phyloP scores from a whole-genome alignment of 495 filamentous ascomycete species.

The Ramalina intermedia region DNA sequence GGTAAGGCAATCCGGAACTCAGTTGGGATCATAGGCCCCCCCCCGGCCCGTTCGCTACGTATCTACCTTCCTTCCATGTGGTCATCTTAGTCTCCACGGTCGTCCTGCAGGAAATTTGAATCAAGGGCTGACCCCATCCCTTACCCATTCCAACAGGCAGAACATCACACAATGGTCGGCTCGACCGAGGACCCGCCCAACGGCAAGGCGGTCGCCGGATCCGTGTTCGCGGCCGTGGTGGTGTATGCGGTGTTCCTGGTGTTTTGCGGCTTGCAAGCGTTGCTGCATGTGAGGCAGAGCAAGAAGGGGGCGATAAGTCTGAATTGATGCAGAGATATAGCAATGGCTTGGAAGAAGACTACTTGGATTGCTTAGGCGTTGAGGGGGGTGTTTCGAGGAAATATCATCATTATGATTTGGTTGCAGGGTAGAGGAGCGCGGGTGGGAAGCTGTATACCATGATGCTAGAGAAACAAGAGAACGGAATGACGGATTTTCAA shows the following conservation, averaged over 20 bases:
- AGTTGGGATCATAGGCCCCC: not conserved
- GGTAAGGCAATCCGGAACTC: slow-evolving; percentile 24
- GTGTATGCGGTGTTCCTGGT: slow-evolving; percentile 79
- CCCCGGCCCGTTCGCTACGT: not conserved
- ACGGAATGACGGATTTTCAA: too few relatives aligned
- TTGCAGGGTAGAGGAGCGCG: too few relatives aligned
- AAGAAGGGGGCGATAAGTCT: slow-evolving; percentile 71
- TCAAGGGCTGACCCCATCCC: not conserved
- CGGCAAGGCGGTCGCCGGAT: slow-evolving; percentile 60
- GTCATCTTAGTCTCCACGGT: not conserved
- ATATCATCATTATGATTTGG: too few relatives aligned
- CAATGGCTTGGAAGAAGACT: not conserved
- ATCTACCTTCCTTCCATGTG: slow-evolving; percentile 1
- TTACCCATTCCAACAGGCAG: slow-evolving; percentile 28
- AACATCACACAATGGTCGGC: slow-evolving; percentile 70
- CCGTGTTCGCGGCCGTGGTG: slow-evolving; percentile 69
- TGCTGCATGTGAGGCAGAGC: slow-evolving; percentile 61
- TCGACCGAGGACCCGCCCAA: slow-evolving; percentile 57
- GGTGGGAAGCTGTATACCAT: too few relatives aligned
- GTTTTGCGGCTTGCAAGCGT: slow-evolving; percentile 77
- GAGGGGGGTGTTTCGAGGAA: too few relatives aligned
- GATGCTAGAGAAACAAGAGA: too few relatives aligned
- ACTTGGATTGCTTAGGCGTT: too few relatives aligned
- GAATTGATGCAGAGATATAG: slow-evolving; percentile 23
- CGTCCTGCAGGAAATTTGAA: not conserved